Evolutionary conservation across 352 stramenopile genomes (phyloP), one percentile per base, ranked within the genome.

Genomic region (Phytopythium ostracodes): DNA sequence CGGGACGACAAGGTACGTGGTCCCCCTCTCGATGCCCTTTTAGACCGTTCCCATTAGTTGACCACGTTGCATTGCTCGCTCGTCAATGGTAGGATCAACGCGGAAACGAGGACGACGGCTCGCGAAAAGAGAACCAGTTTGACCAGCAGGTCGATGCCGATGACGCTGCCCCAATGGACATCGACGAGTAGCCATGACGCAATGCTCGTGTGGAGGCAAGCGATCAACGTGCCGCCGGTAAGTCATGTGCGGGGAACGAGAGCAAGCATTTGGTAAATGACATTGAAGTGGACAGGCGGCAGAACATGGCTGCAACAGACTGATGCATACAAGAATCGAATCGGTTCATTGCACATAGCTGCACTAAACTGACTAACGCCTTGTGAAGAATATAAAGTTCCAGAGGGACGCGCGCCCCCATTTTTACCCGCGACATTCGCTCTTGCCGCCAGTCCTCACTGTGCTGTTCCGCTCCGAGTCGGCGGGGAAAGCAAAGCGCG

Each of bases 161-260:
- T 5, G 76, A 84, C 6, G 80, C 85, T 55, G 70, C 87, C 40
- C 75, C 82, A 17, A 92, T 92, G 82, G 82, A 92, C 62, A 66
- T 92, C 53, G 82, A 89, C 56, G 86, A 81, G 64, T 47, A 55
- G 8, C 35, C 2, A 20, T 18, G 44, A 10, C 6, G 36, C 20
- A 2, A 38, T 10, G 14, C 33, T 10, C 6, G 10, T 11, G 33
- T 38, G 33, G 33, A 38, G 7, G 33, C 33, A 15, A 14, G n/a
- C 33, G 14, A 25, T 24, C 18, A 22, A 49, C 20, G 20, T n/a
- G n/a, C n/a, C 42, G n/a, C 4, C 7, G n/a, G 11, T 15, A 8
- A 51, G 44, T 51, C 0, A 7, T 29, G 44, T 10, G 7, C 10
- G 2, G 33, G 33, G 10, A 10, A 38, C 10, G 33, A 38, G 10